Evolutionary conservation across 208 protist genomes (phyloP).

Genomic region (Leptomonas pyrrhocoris): DNA sequence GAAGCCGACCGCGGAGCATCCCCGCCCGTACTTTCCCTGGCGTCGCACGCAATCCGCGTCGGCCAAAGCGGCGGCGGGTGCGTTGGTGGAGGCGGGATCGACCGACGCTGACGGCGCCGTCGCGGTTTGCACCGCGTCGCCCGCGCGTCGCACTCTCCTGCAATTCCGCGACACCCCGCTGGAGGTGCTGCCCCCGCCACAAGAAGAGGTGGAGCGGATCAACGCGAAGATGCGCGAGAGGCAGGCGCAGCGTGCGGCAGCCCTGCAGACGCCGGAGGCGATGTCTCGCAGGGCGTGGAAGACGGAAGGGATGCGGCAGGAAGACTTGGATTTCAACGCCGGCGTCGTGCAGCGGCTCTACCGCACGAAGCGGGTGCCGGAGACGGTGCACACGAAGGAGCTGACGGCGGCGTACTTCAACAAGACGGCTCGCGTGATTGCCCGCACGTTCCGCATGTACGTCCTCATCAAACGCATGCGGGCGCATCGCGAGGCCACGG

Average conservation of each 20-base stretch:
- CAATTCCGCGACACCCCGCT: constrained; percentile 53
- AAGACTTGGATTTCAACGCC: constrained; percentile 87
- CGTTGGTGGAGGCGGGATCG: neutral
- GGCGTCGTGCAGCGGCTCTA: constrained; percentile 81
- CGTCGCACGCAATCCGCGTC: constrained; percentile 16
- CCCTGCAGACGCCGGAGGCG: constrained; percentile 52
- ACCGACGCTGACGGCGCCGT: neutral
- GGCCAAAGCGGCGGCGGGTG: neutral
- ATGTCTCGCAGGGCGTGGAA: constrained; percentile 72
- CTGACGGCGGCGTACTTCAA: constrained; percentile 73
- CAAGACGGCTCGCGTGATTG: constrained; percentile 64
- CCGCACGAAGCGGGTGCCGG: constrained; percentile 36
- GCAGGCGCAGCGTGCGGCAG: constrained; percentile 25
- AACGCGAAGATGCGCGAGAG: constrained; percentile 61
- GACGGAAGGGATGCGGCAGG: constrained; percentile 56
- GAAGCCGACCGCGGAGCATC: constrained; percentile 33
- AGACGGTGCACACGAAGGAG: constrained; percentile 50
- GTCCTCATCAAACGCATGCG: constrained; percentile 53
- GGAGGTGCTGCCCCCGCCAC: constrained; percentile 37
- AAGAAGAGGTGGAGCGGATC: constrained; percentile 53
- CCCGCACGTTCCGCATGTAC: constrained; percentile 74
- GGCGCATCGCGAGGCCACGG: neutral
- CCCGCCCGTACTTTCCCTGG: constrained; percentile 76
- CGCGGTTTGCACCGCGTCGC: neutral
- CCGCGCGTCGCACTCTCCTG: constrained; percentile 39